Evolutionary conservation across 1,139 yeast species (phyloP), one percentile per base, ranked within the genome.

Genomic region (Wickerhamiella infanticola): DNA sequence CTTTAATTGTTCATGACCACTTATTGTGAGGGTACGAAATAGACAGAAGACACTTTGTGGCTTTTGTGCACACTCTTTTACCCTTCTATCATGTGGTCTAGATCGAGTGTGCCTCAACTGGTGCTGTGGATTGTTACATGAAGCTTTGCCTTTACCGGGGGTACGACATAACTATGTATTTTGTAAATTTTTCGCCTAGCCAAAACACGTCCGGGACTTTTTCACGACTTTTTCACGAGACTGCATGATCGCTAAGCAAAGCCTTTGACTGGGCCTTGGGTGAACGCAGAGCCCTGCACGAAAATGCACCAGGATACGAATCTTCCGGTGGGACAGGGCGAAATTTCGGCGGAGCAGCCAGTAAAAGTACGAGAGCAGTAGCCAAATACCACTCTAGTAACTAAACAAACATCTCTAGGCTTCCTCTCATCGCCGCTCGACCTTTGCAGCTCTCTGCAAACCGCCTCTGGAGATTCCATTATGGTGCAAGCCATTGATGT

Each of bases 91-190:
- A 49, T 45, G 37, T 51, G 48, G 58, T 47, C 56, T 46, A 58
- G 60, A 58, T 45, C 43, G 47, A 55, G 37, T 42, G 46, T 55
- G 50, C 56, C 56, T 58, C 53, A 59, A 62, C 63, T 60, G 64
- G 63, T 59, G 64, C 63, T 47, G 49, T 51, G 48, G 45, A 44
- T 42, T 29, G 2, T 13, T 11, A 39, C 44, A 46, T 27, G n/a
- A 23, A 37, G 26, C 27, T 37, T 11, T 40, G 45, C 47, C 47
- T 37, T 42, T 41, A 40, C 42, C 43, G 45, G 35, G 48, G 40
- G 42, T 29, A 39, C 9, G 8, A 45, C 47, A 45, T 45, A 29
- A 29, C 36, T n/a, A n/a, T 11, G 29, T 24, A 29, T 29, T 11
- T 29, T 7, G 11, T 29, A 7, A 7, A 1, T 29, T 7, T 29